Base-by-base conservation (phyloP, 495 filamentous ascomycete genomes). In the Daldinia vernicosa region DNA sequence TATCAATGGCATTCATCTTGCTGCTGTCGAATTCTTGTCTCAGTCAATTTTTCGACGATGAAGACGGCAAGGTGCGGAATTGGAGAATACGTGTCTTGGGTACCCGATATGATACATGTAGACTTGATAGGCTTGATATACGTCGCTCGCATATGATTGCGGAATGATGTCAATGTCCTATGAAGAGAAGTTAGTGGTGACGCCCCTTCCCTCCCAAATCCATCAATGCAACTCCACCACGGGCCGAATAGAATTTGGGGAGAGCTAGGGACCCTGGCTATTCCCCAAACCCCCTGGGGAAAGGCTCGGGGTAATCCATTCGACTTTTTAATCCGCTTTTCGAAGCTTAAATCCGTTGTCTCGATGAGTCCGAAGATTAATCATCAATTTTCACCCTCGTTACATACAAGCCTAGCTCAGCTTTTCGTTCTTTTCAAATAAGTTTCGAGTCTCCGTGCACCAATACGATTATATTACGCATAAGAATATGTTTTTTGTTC, bases 191-290 rank as follows among this genome's bases (percentile, higher is more conserved):
- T 56, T 56, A 63, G 47, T 61, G 61, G 61, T 53, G 57, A 61
- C 60, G 61, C 50, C 54, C 61, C 45, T 47, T 59, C 57, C 57
- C 50, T 58, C 51, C 62, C 50, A 19, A 19, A 35, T 60, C 66
- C 62, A 66, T 62, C 69, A 51, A 69, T 63, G 66, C 61, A 45
- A 9, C 56, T 53, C 66, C 62, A 69, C 66, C 28, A 66, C 70
- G 70, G 70, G 61, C 70, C 70, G 70, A 73, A 73, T 73, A 73
- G 66, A 73, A 58, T 43, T 73, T 66, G 70, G 70, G 52, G 66
- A 69, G 60, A 68, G 40, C 69, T 72, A 56, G 69, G 69, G 64
- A 52, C 58, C 69, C 63, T 19, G 30, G 63, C 37, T 19, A 22
- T 33, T 43, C 24, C 37, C 56, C 30, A 60, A 45, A 4, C 37